phyloP scores from a whole-genome alignment of 345 rosid genomes.

The Orychophragmus violaceus region DNA sequence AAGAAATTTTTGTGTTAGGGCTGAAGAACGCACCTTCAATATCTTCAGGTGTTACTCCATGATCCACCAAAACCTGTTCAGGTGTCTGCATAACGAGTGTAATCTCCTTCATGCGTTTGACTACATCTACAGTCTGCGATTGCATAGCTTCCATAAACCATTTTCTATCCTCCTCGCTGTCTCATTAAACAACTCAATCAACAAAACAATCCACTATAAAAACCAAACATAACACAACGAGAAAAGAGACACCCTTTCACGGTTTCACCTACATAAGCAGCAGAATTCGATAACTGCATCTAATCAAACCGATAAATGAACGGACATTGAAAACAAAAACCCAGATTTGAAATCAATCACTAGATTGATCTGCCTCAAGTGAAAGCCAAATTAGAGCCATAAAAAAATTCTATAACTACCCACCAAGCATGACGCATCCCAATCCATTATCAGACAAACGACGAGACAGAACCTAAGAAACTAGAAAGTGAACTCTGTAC shows the following conservation, averaged over 20 bases:
- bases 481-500: slow-evolving; percentile 28
- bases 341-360: not conserved
- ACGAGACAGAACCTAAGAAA: not conserved
- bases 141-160: slow-evolving; percentile 99
- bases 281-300: not conserved
- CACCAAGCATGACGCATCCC: not conserved
- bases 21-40: slow-evolving; percentile 50
- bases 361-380: not conserved
- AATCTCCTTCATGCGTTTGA: slow-evolving; percentile 92
- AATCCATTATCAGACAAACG: not conserved
- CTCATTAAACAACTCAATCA: slow-evolving; percentile 9
- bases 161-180: slow-evolving; percentile 84
- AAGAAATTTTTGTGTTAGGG: not conserved
- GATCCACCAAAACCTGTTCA: slow-evolving; percentile 65
- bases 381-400: not conserved
- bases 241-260: not conserved
- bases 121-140: slow-evolving; percentile 68
- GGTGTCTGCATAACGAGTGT: slow-evolving; percentile 82
- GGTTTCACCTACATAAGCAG: not conserved
- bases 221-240: not conserved
- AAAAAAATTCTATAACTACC: not conserved
- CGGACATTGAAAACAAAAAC: not conserved
- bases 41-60: slow-evolving; percentile 71
- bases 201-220: not conserved
- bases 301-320: not conserved